These are phyloP conservation scores for Lasiosphaeria hispida DNA, from an alignment of 495 filamentous ascomycete species.

Conservation along the genomic window DNA sequence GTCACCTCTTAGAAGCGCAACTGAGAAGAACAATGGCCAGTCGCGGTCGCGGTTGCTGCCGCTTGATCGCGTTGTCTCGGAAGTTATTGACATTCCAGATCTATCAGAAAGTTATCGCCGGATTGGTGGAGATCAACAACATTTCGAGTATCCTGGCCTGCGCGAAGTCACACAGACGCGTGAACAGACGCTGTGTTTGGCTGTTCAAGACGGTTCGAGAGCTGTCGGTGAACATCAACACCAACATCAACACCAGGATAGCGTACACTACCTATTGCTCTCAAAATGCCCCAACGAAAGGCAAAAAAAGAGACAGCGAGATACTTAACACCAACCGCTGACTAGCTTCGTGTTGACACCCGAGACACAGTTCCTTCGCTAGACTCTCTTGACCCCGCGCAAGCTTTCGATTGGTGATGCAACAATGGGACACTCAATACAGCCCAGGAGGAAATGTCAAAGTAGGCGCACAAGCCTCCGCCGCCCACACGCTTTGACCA, in stretches of 20 bases:
- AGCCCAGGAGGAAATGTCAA: not conserved
- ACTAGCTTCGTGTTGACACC: too few species aligned
- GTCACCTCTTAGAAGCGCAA: not conserved
- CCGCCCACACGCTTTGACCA: slow-evolving; percentile 1
- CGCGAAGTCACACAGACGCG: too few species aligned
- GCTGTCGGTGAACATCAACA: too few species aligned
- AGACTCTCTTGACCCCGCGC: not conserved
- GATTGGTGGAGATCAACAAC: not conserved
- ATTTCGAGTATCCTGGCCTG: not conserved
- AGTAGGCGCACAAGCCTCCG: slow-evolving; percentile 9
- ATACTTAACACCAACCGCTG: too few species aligned
- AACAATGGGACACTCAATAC: not conserved
- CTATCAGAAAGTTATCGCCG: not conserved
- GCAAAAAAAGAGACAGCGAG: too few species aligned
- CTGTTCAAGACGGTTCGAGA: too few species aligned
- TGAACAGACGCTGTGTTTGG: too few species aligned
- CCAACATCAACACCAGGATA: too few species aligned
- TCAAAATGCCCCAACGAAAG: too few species aligned
- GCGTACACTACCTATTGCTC: too few species aligned
- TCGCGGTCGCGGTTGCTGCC: slow-evolving; percentile 6
- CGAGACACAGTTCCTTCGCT: not conserved
- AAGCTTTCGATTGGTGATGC: not conserved
- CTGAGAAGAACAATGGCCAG: not conserved
- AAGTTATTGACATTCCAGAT: not conserved
- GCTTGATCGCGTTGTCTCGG: slow-evolving; percentile 9